Percentiles rank a stretch among this genome's conserved stretches.
Conservation (phyloP, 768 basidiomycete species). For the Dentipellis sp. region DNA sequence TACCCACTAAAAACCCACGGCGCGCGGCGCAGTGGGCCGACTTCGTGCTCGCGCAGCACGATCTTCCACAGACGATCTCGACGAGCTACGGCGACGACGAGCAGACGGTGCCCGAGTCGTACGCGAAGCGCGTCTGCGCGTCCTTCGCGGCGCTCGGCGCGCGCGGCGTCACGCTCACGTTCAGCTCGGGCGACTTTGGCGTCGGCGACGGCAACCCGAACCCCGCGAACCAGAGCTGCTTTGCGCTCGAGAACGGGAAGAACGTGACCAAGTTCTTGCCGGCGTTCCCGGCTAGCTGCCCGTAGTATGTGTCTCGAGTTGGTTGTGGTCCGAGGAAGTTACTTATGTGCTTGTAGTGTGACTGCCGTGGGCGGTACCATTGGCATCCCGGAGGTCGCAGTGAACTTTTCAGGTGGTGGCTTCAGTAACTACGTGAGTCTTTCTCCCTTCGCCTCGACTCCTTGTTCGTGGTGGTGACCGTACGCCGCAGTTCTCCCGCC, state of each 20-base stretch:
- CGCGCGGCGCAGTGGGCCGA: slow-evolving; percentile 48
- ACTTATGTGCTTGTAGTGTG: slow-evolving; percentile 31
- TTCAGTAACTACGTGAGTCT: slow-evolving; percentile 57
- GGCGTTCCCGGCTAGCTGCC: slow-evolving; percentile 49
- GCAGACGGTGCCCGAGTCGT: slow-evolving; percentile 39
- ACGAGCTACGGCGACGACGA: slow-evolving; percentile 2
- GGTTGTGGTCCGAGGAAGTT: not conserved
- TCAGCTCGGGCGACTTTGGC: slow-evolving; percentile 60
- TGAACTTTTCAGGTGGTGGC: slow-evolving; percentile 60
- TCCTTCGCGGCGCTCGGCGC: slow-evolving; percentile 57
- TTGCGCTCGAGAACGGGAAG: slow-evolving; percentile 41
- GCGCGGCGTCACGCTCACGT: slow-evolving; percentile 53
- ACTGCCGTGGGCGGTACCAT: slow-evolving; percentile 64
- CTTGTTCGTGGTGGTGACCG: not conserved
- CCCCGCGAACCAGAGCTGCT: slow-evolving; percentile 45
- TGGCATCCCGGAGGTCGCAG: slow-evolving; percentile 47
- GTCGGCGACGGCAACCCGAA: slow-evolving; percentile 54
- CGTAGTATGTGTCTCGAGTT: slow-evolving; percentile 19
- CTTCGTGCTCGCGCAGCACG: slow-evolving; percentile 35
- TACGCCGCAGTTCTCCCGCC: slow-evolving; percentile 35
- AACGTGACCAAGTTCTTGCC: slow-evolving; percentile 39
- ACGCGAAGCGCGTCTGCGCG: slow-evolving; percentile 44
- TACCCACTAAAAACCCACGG: not conserved
- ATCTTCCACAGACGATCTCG: slow-evolving; percentile 11
- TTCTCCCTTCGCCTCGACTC: no score